Evolutionary conservation across 2,329 filamentous ascomycete species (phyloP).

Genomic region (Shiraia bambusicola): DNA sequence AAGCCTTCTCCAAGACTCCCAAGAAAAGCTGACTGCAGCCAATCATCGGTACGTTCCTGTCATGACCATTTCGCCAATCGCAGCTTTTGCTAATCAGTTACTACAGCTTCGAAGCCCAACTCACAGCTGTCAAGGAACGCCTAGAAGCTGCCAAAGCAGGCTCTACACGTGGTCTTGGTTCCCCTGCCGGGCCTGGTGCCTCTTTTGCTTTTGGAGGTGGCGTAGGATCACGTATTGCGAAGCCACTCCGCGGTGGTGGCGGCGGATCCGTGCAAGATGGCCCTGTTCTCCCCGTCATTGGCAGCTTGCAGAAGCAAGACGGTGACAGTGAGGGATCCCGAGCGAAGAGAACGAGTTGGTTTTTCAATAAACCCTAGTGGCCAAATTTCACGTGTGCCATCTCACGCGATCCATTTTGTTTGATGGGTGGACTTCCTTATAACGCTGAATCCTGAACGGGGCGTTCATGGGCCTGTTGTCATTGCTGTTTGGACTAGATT

Average conservation of each 20-base stretch:
- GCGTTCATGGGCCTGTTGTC: no score
- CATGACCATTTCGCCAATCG: not conserved
- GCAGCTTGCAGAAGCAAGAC: conserved; percentile 55
- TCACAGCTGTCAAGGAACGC: conserved; percentile 95
- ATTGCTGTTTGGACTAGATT: no score
- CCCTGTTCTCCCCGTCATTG: conserved; percentile 46
- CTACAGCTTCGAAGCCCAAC: conserved; percentile 89
- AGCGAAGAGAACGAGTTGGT: conserved; percentile 72
- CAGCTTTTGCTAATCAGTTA: conserved; percentile 6
- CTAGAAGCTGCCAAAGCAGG: conserved; percentile 93
- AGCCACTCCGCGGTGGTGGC: conserved; percentile 62
- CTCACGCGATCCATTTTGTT: no score
- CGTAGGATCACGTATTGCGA: conserved; percentile 60
- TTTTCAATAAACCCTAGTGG: conserved; percentile 61
- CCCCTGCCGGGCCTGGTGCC: conserved; percentile 54
- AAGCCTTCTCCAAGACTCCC: conserved; percentile 88
- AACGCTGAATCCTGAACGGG: no score
- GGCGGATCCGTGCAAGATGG: conserved; percentile 32
- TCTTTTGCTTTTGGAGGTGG: conserved; percentile 67
- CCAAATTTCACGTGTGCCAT: not conserved
- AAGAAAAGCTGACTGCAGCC: conserved; percentile 95
- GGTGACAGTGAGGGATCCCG: conserved; percentile 51
- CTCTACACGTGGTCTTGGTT: conserved; percentile 78
- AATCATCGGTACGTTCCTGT: conserved; percentile 81
- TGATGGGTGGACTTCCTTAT: no score